Conservation (phyloP, 176 grass and related monocot genomes). For the Microstegium vimineum region DNA sequence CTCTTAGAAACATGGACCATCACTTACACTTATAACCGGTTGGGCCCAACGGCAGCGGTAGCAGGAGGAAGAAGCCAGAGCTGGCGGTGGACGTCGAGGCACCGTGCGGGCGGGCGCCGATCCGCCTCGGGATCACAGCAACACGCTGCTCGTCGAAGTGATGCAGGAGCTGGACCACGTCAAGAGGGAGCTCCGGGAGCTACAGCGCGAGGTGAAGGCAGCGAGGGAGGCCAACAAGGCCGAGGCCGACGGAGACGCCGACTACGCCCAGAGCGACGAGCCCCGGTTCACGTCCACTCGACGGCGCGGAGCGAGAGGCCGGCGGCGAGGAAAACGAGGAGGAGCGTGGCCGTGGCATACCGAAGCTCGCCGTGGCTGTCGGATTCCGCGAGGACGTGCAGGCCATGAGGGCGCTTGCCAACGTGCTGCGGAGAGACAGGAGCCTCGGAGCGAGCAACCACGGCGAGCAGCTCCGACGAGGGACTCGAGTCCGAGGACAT, state of each 20-base stretch:
- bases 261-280: conserved; percentile 3
- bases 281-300: neutral
- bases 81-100: neutral
- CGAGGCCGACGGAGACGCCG: conserved; percentile 25
- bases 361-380: conserved; percentile 21
- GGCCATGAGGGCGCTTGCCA: conserved; percentile 6
- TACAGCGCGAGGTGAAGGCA: conserved; percentile 55
- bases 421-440: conserved; percentile 10
- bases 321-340: conserved; percentile 28
- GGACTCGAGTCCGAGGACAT: conserved; percentile 34
- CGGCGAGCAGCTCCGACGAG: conserved; percentile 57
- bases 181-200: conserved; percentile 58
- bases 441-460: conserved; percentile 24
- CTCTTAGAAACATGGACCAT: no score
- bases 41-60: neutral
- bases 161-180: conserved; percentile 50
- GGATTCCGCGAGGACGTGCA: neutral
- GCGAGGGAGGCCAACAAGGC: conserved; percentile 33
- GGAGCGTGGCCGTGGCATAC: conserved; percentile 21
- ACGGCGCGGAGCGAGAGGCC: conserved; percentile 16
- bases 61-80: neutral
- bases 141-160: conserved; percentile 29
- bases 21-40: no score
- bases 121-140: neutral
- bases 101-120: neutral